A percentile compares a stretch with the other conserved stretches of the same genome.
These are phyloP conservation scores for Schizosaccharomyces japonicus DNA, from an alignment of 805 yeast genomes.

Conservation along the genomic window DNA sequence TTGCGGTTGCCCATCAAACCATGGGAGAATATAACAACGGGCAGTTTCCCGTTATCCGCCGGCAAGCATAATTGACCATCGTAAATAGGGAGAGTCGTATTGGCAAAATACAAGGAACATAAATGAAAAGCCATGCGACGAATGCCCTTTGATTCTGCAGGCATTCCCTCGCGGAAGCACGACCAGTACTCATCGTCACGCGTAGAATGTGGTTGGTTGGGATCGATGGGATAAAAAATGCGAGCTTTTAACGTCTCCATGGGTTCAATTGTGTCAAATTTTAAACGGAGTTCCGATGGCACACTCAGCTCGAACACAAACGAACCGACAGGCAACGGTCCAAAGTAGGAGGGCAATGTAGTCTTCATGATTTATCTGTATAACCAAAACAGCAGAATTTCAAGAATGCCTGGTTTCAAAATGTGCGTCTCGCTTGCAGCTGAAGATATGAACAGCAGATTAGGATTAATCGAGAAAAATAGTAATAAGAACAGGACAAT, in stretches of 20 bases:
- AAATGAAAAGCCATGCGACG: constrained; percentile 6
- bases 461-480: too few species aligned
- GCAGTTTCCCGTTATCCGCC: constrained; percentile 9
- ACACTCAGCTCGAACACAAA: constrained; percentile 10
- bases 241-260: constrained; percentile 11
- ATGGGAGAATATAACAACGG: constrained; percentile 11
- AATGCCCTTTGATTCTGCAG: constrained; percentile 7
- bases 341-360: constrained; percentile 10
- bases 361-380: not conserved
- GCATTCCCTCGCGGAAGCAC: constrained; percentile 10
- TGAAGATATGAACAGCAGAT: too few species aligned
- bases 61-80: not conserved
- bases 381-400: not conserved
- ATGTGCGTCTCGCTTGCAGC: too few species aligned
- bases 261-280: constrained; percentile 6
- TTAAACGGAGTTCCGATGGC: not conserved
- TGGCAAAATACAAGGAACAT: constrained; percentile 6
- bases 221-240: constrained; percentile 10
- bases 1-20: constrained; percentile 12
- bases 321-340: constrained; percentile 11
- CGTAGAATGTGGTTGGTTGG: not conserved
- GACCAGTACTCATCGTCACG: not conserved
- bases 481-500: too few species aligned
- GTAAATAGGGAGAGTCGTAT: not conserved
- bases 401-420: too few species aligned